Percentiles rank a stretch among this genome's conserved stretches.
Conservation (phyloP, 805 yeast genomes). For the Nakazawaea pomicola region DNA sequence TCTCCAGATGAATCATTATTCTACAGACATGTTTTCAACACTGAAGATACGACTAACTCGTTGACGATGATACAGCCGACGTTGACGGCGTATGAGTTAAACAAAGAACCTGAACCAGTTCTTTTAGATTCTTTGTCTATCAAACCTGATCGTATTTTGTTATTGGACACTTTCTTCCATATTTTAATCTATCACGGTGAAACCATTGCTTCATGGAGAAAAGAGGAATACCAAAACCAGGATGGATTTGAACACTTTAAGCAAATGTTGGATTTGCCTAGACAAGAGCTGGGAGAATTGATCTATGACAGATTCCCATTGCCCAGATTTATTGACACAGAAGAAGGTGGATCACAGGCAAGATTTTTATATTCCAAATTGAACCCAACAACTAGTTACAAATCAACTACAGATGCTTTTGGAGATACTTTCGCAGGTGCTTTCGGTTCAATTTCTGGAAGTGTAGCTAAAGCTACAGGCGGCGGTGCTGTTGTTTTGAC, state of each 20-base stretch:
- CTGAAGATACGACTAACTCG: slow-evolving; percentile 57
- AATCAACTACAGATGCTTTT: slow-evolving; percentile 22
- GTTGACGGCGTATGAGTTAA: slow-evolving; percentile 51
- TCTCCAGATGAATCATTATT: slow-evolving; percentile 72
- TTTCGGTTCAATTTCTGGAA: slow-evolving; percentile 25
- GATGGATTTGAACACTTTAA: slow-evolving; percentile 57
- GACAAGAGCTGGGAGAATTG: slow-evolving; percentile 59
- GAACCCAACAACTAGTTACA: slow-evolving; percentile 60
- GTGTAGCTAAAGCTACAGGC: slow-evolving; percentile 14
- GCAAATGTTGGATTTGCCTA: slow-evolving; percentile 56
- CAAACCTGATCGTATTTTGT: slow-evolving; percentile 48
- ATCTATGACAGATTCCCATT: slow-evolving; percentile 64
- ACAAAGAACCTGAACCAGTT: slow-evolving; percentile 58
- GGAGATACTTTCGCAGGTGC: slow-evolving; percentile 21
- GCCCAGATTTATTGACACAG: slow-evolving; percentile 69
- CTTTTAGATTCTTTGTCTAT: slow-evolving; percentile 60
- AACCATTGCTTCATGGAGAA: slow-evolving; percentile 62
- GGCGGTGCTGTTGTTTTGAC: slow-evolving; percentile 41
- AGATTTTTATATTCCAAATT: slow-evolving; percentile 65
- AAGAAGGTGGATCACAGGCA: slow-evolving; percentile 74
- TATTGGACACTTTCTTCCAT: slow-evolving; percentile 67
- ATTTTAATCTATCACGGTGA: slow-evolving; percentile 64
- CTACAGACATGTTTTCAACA: slow-evolving; percentile 55
- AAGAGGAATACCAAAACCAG: slow-evolving; percentile 55
- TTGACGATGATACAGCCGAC: slow-evolving; percentile 70